Evolutionary conservation across 2,329 filamentous ascomycete species (phyloP).

Genomic region (Raffaelea ambrosiae): DNA sequence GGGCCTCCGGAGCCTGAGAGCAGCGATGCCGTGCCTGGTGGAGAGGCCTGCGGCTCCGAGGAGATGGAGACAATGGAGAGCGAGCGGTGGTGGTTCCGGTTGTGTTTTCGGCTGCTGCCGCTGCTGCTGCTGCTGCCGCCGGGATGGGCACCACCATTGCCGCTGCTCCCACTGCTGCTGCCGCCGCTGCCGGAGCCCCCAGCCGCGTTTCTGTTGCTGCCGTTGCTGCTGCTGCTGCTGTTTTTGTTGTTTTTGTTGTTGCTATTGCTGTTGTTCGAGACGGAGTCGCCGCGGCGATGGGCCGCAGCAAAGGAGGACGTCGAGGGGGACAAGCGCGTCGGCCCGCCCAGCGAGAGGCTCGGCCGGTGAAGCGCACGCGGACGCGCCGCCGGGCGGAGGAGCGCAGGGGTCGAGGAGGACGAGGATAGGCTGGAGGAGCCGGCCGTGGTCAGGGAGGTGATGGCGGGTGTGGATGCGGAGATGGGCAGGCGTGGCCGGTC

Average conservation of each 20-base stretch:
- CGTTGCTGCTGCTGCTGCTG: no score
- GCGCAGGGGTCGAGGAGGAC: neutral
- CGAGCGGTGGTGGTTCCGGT: slow-evolving; percentile 54
- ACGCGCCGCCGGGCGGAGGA: slow-evolving; percentile 2
- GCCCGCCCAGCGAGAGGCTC: slow-evolving; percentile 14
- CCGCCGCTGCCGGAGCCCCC: slow-evolving; percentile 4
- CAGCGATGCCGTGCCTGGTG: neutral
- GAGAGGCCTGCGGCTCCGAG: slow-evolving; percentile 33
- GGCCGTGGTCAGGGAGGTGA: slow-evolving; percentile 6
- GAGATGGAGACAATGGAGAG: slow-evolving; percentile 77
- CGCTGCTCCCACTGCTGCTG: slow-evolving; percentile 29
- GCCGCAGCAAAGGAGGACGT: neutral
- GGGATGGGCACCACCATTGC: slow-evolving; percentile 14
- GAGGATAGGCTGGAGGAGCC: slow-evolving; percentile 12
- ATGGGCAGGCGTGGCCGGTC: no score
- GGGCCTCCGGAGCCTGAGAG: neutral
- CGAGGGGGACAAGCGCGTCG: neutral
- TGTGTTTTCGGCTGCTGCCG: neutral
- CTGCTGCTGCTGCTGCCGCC: slow-evolving; percentile 35
- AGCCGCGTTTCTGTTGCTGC: neutral
- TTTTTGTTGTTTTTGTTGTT: neutral
- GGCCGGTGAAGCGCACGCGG: slow-evolving; percentile 10
- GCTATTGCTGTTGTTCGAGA: neutral
- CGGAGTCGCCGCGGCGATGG: slow-evolving; percentile 2
- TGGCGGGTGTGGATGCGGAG: neutral